Evolutionary conservation across 164 flowering plant species (phyloP).

Genomic region (Paratinospora sagittata): DNA sequence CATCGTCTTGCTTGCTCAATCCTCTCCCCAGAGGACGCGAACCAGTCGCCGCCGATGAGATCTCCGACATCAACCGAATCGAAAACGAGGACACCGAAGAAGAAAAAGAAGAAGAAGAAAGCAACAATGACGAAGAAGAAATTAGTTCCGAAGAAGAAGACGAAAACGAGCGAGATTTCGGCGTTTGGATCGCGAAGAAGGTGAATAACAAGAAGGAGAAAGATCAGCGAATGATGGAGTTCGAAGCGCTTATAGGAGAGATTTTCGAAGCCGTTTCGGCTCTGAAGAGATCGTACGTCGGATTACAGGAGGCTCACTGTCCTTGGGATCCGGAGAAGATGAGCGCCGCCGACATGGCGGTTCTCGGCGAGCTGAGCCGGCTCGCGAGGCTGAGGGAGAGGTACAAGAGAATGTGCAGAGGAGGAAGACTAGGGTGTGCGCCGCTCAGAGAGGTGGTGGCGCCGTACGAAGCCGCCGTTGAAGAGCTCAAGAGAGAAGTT

Average conservation of each 20-base stretch:
- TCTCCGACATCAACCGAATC: background rate
- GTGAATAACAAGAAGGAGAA: slow-evolving; percentile 7
- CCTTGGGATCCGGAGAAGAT: slow-evolving; percentile 90
- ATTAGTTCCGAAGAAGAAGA: slow-evolving; percentile 12
- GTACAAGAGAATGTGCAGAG: slow-evolving; percentile 44
- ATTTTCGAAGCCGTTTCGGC: slow-evolving; percentile 68
- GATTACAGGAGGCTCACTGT: slow-evolving; percentile 72
- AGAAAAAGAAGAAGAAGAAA: slow-evolving; percentile 1
- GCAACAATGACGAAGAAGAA: background rate
- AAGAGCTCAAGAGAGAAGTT: slow-evolving; percentile 75
- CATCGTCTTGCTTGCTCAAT: slow-evolving; percentile 71
- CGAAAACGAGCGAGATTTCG: background rate
- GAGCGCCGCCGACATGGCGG: slow-evolving; percentile 75
- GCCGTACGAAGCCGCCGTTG: slow-evolving; percentile 90
- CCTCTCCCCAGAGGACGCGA: slow-evolving; percentile 49
- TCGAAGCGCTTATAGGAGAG: slow-evolving; percentile 33
- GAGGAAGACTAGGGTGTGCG: slow-evolving; percentile 30
- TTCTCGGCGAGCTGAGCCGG: slow-evolving; percentile 70
- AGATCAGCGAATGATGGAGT: slow-evolving; percentile 20
- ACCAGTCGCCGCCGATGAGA: background rate
- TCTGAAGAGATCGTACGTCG: slow-evolving; percentile 74
- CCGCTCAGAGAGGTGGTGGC: slow-evolving; percentile 65
- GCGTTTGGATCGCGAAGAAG: slow-evolving; percentile 2
- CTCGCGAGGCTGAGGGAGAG: slow-evolving; percentile 66
- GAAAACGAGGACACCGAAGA: slow-evolving; percentile 11